A percentile compares a stretch with the other conserved stretches of the same genome.
phyloP scores from a whole-genome alignment of 2,329 filamentous ascomycete genomes.

The Bipolaris gigantea region DNA sequence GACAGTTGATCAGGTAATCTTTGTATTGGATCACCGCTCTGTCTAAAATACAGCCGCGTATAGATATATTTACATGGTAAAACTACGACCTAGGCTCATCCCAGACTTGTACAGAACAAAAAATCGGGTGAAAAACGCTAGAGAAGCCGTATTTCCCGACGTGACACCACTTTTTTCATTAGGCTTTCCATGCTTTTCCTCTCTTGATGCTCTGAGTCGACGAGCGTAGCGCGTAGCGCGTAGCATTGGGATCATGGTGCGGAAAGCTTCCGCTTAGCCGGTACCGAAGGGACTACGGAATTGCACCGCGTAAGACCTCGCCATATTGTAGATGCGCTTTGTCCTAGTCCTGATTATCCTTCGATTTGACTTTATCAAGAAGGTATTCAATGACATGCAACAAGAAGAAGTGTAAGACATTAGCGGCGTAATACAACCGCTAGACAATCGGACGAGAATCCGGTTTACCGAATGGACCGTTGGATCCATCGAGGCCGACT shows the following conservation, averaged over 20 bases:
- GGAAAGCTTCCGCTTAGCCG: neutral
- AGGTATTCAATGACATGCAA: neutral
- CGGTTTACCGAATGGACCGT: neutral
- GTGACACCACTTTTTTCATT: too few relatives aligned
- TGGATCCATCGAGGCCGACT: neutral
- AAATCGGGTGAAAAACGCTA: too few relatives aligned
- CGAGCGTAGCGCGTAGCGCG: too few relatives aligned
- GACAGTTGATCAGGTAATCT: too few relatives aligned
- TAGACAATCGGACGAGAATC: neutral
- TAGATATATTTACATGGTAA: too few relatives aligned
- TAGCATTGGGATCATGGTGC: neutral
- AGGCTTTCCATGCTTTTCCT: too few relatives aligned
- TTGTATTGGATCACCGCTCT: too few relatives aligned
- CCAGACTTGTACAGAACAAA: too few relatives aligned
- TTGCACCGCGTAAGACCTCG: neutral
- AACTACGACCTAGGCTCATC: too few relatives aligned
- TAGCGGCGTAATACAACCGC: neutral
- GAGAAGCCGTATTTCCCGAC: too few relatives aligned
- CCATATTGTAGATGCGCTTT: neutral
- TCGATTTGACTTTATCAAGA: neutral
- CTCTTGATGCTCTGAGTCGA: too few relatives aligned
- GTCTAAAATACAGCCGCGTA: too few relatives aligned
- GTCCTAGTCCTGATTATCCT: neutral
- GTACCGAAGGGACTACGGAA: neutral
- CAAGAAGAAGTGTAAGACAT: neutral